Evolutionary conservation across 768 basidiomycete species (phyloP).

Genomic region (Plicaturopsis crispa): DNA sequence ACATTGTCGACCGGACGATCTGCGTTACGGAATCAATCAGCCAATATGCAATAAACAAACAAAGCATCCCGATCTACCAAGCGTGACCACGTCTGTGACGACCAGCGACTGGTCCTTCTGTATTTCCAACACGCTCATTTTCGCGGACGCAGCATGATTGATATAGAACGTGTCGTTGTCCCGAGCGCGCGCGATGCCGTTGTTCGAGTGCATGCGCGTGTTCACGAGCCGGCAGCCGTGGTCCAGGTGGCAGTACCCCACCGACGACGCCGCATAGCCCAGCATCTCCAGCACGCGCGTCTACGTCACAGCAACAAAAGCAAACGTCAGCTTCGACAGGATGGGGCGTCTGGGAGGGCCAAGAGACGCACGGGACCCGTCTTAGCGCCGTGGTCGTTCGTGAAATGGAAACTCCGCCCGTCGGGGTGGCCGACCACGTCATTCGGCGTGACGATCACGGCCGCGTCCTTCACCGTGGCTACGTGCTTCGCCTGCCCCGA

Average conservation of each 20-base stretch:
- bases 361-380: slow-evolving; percentile 44
- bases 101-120: slow-evolving; percentile 54
- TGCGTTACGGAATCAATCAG: slow-evolving; percentile 14
- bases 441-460: slow-evolving; percentile 57
- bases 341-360: no score
- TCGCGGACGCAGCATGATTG: slow-evolving; percentile 34
- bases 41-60: not conserved
- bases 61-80: slow-evolving; percentile 30
- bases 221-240: slow-evolving; percentile 56
- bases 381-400: slow-evolving; percentile 58
- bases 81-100: slow-evolving; percentile 40
- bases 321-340: no score
- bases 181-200: slow-evolving; percentile 56
- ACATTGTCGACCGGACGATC: slow-evolving; percentile 56
- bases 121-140: slow-evolving; percentile 45
- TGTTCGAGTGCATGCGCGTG: slow-evolving; percentile 39
- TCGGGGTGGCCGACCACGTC: slow-evolving; percentile 62
- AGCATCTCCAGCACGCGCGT: no score
- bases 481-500: slow-evolving; percentile 40
- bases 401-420: slow-evolving; percentile 59
- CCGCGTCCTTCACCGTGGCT: slow-evolving; percentile 48
- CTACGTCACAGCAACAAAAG: no score
- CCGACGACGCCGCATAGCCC: slow-evolving; percentile 33
- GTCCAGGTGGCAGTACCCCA: slow-evolving; percentile 59
- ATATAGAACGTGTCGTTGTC: slow-evolving; percentile 66